Percentiles rank a stretch among this genome's conserved stretches.
Evolutionary conservation across 169 alveolate species (phyloP).

Genomic region (Babesia divergens): DNA sequence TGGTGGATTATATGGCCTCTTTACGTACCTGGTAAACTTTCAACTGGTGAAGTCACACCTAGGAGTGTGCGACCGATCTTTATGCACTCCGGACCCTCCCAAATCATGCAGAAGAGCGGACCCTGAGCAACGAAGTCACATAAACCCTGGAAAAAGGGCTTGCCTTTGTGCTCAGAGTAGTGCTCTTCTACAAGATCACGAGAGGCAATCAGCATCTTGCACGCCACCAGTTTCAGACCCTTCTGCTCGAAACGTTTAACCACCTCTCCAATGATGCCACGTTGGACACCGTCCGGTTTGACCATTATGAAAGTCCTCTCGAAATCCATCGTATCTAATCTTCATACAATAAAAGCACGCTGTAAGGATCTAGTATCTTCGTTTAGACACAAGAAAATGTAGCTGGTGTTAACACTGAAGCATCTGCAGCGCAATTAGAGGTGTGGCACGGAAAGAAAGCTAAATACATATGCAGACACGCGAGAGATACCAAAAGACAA

Average conservation of each 20-base stretch:
- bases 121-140: conserved; percentile 89
- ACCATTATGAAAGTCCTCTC: conserved; percentile 96
- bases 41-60: conserved; percentile 92
- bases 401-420: no score
- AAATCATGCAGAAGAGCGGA: conserved; percentile 97
- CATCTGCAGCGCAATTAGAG: no score
- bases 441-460: no score
- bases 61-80: conserved; percentile 91
- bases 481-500: background rate
- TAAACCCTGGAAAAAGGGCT: conserved; percentile 90
- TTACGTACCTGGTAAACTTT: conserved; percentile 85
- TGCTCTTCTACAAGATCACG: conserved; percentile 89
- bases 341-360: no score
- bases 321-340: conserved; percentile 27
- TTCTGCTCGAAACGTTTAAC: conserved; percentile 90
- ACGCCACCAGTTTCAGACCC: conserved; percentile 93
- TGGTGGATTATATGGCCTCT: background rate
- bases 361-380: no score
- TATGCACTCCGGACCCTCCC: conserved; percentile 95
- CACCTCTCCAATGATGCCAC: conserved; percentile 94
- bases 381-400: no score
- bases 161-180: conserved; percentile 91
- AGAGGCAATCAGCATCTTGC: conserved; percentile 86
- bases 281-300: conserved; percentile 98
- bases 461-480: no score